phyloP scores from a whole-genome alignment of 169 alveolate species.

The Plasmodium vinckei region DNA sequence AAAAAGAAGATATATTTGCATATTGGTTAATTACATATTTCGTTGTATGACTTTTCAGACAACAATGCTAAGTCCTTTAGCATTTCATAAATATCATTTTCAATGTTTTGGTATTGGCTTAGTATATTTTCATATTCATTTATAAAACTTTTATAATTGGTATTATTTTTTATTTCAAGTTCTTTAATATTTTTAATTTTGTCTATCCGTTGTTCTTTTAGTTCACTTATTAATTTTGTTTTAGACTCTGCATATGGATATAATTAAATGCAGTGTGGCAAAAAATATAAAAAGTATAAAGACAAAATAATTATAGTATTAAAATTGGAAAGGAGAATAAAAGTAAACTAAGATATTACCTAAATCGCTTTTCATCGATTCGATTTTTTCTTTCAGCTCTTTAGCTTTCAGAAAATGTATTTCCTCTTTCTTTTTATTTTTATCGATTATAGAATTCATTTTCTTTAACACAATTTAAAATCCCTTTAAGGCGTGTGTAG shows the following conservation, averaged over 20 bases:
- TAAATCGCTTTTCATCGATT: constrained; percentile 46
- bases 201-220: constrained; percentile 65
- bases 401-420: constrained; percentile 59
- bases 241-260: constrained; percentile 11
- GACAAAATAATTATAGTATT: not conserved
- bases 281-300: not conserved
- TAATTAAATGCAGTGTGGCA: not conserved
- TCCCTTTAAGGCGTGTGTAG: too few relatives aligned
- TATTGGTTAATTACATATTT: constrained; percentile 59
- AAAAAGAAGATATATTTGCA: not conserved
- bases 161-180: constrained; percentile 56
- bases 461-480: not conserved
- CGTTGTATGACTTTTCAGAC: constrained; percentile 63
- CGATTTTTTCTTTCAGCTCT: constrained; percentile 68
- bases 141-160: constrained; percentile 33
- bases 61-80: constrained; percentile 40
- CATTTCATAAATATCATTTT: constrained; percentile 54
- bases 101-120: constrained; percentile 41
- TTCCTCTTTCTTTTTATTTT: constrained; percentile 68
- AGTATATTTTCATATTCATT: constrained; percentile 60
- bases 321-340: not conserved
- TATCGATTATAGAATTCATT: constrained; percentile 50
- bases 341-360: constrained; percentile 8
- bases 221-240: constrained; percentile 28
- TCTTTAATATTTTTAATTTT: constrained; percentile 56